Evolutionary conservation across 441 rosid species (phyloP).

Genomic region (Viola pubescens): DNA sequence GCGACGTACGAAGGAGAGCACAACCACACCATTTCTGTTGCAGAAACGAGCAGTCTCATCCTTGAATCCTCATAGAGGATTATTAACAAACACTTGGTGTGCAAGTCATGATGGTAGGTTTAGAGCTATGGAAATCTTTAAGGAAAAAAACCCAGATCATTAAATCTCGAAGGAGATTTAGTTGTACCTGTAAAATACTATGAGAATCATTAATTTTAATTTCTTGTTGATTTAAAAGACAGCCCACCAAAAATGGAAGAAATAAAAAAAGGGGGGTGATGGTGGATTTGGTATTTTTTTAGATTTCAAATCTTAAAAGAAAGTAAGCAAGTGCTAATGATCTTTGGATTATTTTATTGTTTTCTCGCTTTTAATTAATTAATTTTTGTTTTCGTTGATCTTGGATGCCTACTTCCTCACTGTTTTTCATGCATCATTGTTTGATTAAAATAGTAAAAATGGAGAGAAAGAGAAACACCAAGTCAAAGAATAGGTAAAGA

Average conservation of each 20-base stretch:
- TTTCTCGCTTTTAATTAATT: constrained; percentile 8
- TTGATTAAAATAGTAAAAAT: constrained; percentile 8
- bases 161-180: constrained; percentile 35
- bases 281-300: constrained; percentile 2
- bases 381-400: not conserved
- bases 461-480: constrained; percentile 1
- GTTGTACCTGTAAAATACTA: constrained; percentile 27
- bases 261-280: not conserved
- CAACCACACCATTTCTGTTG: constrained; percentile 57
- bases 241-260: not conserved
- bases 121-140: not conserved
- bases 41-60: constrained; percentile 56
- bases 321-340: not conserved
- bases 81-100: not conserved
- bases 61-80: constrained; percentile 63
- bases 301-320: constrained; percentile 2
- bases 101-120: not conserved
- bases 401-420: constrained; percentile 19
- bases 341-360: not conserved
- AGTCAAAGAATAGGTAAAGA: constrained; percentile 32
- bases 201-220: not conserved
- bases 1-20: constrained; percentile 94
- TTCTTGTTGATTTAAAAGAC: too few relatives aligned
- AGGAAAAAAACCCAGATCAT: not conserved
- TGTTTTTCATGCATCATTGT: constrained; percentile 5